Evolutionary conservation across 257 asterid species (phyloP).

Genomic region (Handroanthus guayacan): DNA sequence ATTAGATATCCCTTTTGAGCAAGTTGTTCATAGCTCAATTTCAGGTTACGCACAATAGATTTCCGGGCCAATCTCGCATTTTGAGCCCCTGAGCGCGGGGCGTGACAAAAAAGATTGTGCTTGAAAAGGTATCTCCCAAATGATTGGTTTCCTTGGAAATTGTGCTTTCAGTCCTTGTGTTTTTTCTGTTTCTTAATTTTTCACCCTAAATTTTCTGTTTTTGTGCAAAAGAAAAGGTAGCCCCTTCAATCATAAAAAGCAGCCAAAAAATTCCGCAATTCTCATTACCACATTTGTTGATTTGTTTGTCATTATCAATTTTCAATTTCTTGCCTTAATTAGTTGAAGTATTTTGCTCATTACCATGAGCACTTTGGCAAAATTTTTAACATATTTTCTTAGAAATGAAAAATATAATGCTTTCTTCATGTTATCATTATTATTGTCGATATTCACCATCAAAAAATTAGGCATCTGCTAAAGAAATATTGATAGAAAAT

Average conservation of each 20-base stretch:
- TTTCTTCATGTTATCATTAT: too few relatives aligned
- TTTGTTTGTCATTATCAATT: background rate
- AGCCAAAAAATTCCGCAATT: background rate
- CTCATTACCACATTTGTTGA: background rate
- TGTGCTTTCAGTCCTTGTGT: constrained; percentile 4
- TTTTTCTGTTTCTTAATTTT: background rate
- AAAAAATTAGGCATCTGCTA: too few relatives aligned
- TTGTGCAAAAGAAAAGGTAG: background rate
- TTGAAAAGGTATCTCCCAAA: background rate
- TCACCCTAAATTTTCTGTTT: background rate
- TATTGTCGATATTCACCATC: too few relatives aligned
- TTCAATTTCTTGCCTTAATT: background rate
- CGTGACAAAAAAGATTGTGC: background rate
- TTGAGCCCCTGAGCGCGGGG: background rate
- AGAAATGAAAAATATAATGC: too few relatives aligned
- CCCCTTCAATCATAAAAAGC: constrained; percentile 36
- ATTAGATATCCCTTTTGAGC: too few relatives aligned
- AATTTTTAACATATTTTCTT: too few relatives aligned
- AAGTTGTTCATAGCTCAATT: too few relatives aligned
- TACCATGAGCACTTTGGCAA: background rate
- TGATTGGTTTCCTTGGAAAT: constrained; percentile 31
- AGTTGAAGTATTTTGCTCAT: too few relatives aligned
- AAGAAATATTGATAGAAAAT: too few relatives aligned
- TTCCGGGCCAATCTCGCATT: too few relatives aligned
- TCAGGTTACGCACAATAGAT: too few relatives aligned